Base-by-base conservation (phyloP, 2,329 filamentous ascomycete genomes). In the Phoma sp. region DNA sequence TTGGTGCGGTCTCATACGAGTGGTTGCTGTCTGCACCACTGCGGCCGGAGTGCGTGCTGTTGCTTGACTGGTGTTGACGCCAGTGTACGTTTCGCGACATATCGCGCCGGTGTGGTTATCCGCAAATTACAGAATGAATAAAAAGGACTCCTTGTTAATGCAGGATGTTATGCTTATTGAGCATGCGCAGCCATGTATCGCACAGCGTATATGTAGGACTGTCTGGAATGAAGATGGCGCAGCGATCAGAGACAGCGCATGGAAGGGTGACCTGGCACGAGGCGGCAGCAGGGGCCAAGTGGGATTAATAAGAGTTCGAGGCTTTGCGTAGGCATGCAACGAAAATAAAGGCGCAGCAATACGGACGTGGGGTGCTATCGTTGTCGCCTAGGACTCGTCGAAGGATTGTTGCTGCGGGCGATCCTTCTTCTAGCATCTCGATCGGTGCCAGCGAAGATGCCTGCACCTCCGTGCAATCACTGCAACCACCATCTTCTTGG, bases 61-160 rank as follows among this genome's bases (percentile, higher is more conserved):
- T 61, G 55, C 70, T 72, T n/a, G 71, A 70, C 51, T 71, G 62
- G 40, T 70, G 57, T 52, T 68, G 68, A 45, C 65, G 63, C 69
- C 70, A 72, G 52, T 74, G 69, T 47, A 66, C 62, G 54, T 62
- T 67, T 27, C 63, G 71, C 38, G 73, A 64, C 73, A 75, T 75
- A 58, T 40, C 65, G 53, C 50, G 57, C 46, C 44, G 29, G 64
- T 62, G 44, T 57, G 37, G 50, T n/a, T 46, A 46, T 44, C 39
- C 47, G 36, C 54, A 51, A 51, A 46, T 43, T 29, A 53, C 62
- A 54, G 45, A 43, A 57, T 60, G 44, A 51, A 48, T 22, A 37
- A 43, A 39, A 32, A 19, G 29, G 40, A 51, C 43, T 58, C 55
- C 49, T 40, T 17, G 56, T 49, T 48, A 45, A 55, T 51, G 52